phyloP scores from a whole-genome alignment of 2,329 filamentous ascomycete species.

The Exserohilum rostratum region DNA sequence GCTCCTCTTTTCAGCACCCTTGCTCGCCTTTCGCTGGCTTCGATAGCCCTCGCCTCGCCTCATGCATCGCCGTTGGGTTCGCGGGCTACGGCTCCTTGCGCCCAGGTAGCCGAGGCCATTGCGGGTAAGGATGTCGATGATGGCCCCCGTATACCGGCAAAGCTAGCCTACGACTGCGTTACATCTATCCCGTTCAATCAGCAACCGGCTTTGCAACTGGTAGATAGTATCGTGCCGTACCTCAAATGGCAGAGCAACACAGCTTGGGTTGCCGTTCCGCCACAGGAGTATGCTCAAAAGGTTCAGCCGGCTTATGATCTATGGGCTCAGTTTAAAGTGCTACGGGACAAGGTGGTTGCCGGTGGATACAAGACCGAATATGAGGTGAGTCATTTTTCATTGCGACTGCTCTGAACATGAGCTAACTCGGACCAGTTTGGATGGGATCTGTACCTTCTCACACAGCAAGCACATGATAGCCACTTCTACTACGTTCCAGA shows the following conservation, averaged over 20 bases:
- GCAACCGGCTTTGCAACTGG: conserved; percentile 46
- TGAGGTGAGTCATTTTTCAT: conserved; percentile 27
- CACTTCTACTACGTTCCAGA: conserved; percentile 66
- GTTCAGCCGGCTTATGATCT: conserved; percentile 53
- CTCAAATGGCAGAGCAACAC: conserved; percentile 55
- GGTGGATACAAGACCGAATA: conserved; percentile 51
- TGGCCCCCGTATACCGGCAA: conserved; percentile 49
- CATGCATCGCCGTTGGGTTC: conserved; percentile 22
- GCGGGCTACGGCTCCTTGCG: conserved; percentile 39
- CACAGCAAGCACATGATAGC: conserved; percentile 66
- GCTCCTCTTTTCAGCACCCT: conserved; percentile 26
- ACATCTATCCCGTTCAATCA: conserved; percentile 54
- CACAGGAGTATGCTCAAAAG: conserved; percentile 54
- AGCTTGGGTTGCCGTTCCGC: conserved; percentile 53
- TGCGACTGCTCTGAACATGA: background rate
- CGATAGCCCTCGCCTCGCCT: conserved; percentile 35
- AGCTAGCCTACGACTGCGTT: conserved; percentile 55
- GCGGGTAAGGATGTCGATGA: conserved; percentile 29
- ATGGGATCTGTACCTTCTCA: conserved; percentile 45
- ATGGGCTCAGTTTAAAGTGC: conserved; percentile 46
- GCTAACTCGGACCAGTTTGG: conserved; percentile 34
- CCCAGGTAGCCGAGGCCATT: conserved; percentile 36
- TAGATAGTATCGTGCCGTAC: conserved; percentile 54
- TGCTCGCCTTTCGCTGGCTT: conserved; percentile 34
- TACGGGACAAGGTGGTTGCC: conserved; percentile 46